Conservation (phyloP, 2,329 filamentous ascomycete species). For the Botrytis pseudocinerea region DNA sequence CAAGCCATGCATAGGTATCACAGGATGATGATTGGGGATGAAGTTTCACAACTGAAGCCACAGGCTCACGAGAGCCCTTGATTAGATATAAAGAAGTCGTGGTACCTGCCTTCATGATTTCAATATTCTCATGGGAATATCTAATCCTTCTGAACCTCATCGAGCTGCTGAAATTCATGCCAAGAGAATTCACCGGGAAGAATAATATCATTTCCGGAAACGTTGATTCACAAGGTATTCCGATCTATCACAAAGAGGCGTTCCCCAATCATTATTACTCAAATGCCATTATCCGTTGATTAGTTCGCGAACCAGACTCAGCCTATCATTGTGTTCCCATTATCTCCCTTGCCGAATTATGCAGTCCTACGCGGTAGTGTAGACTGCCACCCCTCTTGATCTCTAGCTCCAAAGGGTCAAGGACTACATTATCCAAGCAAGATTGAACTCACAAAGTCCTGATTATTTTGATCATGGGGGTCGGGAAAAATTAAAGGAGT, state of each 20-base stretch:
- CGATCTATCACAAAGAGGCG: slow-evolving; percentile 23
- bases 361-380: slow-evolving; percentile 26
- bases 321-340: slow-evolving; percentile 19
- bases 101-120: slow-evolving; percentile 14
- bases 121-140: slow-evolving; percentile 15
- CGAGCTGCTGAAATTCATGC: slow-evolving; percentile 7
- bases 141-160: slow-evolving; percentile 17
- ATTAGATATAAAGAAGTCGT: slow-evolving; percentile 3
- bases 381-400: slow-evolving; percentile 12
- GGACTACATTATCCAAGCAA: slow-evolving; percentile 14
- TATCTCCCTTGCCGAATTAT: slow-evolving; percentile 21
- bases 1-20: slow-evolving; percentile 20
- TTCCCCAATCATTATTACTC: slow-evolving; percentile 4
- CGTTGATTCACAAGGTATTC: slow-evolving; percentile 5
- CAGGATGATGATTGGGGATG: slow-evolving; percentile 4
- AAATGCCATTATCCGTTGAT: slow-evolving; percentile 23
- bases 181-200: not conserved
- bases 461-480: slow-evolving; percentile 15
- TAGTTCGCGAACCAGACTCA: slow-evolving; percentile 3
- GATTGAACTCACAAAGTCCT: not conserved
- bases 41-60: slow-evolving; percentile 6
- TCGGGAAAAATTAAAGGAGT: slow-evolving; percentile 7
- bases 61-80: not conserved
- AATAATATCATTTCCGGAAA: not conserved
- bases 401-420: slow-evolving; percentile 19